These are phyloP conservation scores for Mycena sanguinolenta DNA, from an alignment of 768 basidiomycete species.

Conservation along the genomic window DNA sequence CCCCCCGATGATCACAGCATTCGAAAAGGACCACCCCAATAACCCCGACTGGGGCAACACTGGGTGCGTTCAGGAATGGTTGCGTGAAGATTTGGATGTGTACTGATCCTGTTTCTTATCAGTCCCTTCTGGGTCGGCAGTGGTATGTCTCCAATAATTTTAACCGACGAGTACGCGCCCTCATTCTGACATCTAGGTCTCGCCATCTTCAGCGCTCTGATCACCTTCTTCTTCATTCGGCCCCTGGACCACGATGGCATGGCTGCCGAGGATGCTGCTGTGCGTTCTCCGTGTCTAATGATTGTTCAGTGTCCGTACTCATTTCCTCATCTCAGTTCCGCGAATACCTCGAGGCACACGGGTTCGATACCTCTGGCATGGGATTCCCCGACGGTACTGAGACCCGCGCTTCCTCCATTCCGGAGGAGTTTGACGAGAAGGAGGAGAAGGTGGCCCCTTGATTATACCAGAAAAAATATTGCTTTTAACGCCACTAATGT, in stretches of 20 bases:
- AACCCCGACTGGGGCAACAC: conserved; percentile 72
- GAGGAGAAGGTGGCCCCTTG: conserved; percentile 16
- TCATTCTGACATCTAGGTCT: conserved; percentile 57
- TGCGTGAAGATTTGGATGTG: not conserved
- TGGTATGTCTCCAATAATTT: not conserved
- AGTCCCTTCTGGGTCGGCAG: conserved; percentile 2
- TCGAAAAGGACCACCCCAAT: conserved; percentile 61
- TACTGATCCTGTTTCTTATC: conserved; percentile 13
- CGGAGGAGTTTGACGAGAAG: conserved; percentile 32
- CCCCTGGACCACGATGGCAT: conserved; percentile 86
- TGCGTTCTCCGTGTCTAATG: conserved; percentile 46
- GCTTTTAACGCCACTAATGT: not conserved
- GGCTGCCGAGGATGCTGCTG: conserved; percentile 78
- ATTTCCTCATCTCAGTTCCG: conserved; percentile 70
- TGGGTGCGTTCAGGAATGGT: conserved; percentile 56
- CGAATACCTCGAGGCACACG: conserved; percentile 81
- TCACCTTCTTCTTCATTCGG: conserved; percentile 79
- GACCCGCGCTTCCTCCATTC: conserved; percentile 2
- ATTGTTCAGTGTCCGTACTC: not conserved
- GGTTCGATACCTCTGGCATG: conserved; percentile 84
- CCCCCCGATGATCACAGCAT: conserved; percentile 77
- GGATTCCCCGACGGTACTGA: conserved; percentile 55
- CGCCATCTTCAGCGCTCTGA: conserved; percentile 81
- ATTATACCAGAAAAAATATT: not conserved
- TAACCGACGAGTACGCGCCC: not conserved